A percentile compares a stretch with the other conserved stretches of the same genome.
phyloP scores from a whole-genome alignment of 2,329 filamentous ascomycete genomes.

The Penicillium sp. region DNA sequence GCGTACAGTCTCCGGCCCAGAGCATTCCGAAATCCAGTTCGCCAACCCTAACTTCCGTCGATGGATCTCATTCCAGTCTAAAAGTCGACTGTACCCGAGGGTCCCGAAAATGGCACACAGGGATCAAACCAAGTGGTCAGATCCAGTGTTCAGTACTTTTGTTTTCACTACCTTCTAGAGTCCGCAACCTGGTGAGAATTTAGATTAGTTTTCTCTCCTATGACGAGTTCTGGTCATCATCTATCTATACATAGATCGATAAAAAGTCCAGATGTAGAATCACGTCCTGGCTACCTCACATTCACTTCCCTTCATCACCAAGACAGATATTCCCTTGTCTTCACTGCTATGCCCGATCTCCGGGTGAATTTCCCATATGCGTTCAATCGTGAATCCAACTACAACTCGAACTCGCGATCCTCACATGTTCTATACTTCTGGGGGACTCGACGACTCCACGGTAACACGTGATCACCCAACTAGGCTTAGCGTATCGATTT shows the following conservation, averaged over 20 bases:
- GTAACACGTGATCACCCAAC: neutral
- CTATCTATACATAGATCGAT: neutral
- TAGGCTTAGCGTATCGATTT: neutral
- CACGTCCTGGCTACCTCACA: neutral
- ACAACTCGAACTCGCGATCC: neutral
- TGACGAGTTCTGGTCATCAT: neutral
- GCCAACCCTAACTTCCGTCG: constrained; percentile 14
- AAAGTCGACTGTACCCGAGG: constrained; percentile 12
- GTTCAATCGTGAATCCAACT: neutral
- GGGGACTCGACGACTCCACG: neutral
- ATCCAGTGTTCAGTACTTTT: neutral
- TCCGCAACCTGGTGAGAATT: neutral
- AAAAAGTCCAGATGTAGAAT: neutral
- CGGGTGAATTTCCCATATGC: neutral
- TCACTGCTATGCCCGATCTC: neutral
- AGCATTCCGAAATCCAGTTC: constrained; percentile 2
- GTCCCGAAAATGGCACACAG: constrained; percentile 21
- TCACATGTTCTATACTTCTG: neutral
- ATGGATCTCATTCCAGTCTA: constrained; percentile 23
- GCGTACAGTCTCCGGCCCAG: neutral
- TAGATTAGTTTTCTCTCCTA: neutral
- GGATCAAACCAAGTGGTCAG: neutral
- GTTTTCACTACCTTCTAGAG: neutral
- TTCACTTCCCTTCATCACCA: neutral
- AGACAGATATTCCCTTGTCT: neutral